Percentiles rank a stretch among this genome's conserved stretches.
Evolutionary conservation across 768 basidiomycete genomes (phyloP).

Genomic region (Cystobasidium tubakii): DNA sequence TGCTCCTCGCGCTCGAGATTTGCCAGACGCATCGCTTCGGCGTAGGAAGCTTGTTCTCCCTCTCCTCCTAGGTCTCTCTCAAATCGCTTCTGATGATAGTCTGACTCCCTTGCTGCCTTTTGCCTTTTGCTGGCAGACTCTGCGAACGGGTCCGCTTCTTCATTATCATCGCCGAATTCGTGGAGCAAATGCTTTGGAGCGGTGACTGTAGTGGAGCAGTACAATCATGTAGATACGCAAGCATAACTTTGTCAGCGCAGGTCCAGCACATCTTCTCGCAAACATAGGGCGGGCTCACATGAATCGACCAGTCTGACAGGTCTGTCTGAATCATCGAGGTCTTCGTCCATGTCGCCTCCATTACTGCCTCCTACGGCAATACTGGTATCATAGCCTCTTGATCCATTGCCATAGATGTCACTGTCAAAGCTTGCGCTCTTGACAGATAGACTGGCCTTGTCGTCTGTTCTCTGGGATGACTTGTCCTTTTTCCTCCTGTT

Average conservation of each 20-base stretch:
- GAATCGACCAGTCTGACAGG: slow-evolving; percentile 39
- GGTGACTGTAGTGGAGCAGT: slow-evolving; percentile 51
- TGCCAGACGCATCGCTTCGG: slow-evolving; percentile 87
- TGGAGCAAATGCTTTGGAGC: slow-evolving; percentile 87
- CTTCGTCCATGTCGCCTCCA: slow-evolving; percentile 33
- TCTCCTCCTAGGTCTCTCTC: slow-evolving; percentile 74
- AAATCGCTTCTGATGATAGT: slow-evolving; percentile 90
- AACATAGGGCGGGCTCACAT: slow-evolving; percentile 16
- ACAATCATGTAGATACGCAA: background rate
- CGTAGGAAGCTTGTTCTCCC: slow-evolving; percentile 74
- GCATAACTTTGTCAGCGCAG: background rate
- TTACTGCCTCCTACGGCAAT: slow-evolving; percentile 36
- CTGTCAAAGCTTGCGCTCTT: slow-evolving; percentile 30
- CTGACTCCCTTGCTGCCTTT: slow-evolving; percentile 85
- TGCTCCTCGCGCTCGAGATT: slow-evolving; percentile 89
- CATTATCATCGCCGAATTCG: slow-evolving; percentile 91
- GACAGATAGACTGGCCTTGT: slow-evolving; percentile 30
- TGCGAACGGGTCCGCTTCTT: slow-evolving; percentile 71
- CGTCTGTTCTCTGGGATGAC: slow-evolving; percentile 17
- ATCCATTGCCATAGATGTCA: slow-evolving; percentile 37
- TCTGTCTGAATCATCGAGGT: slow-evolving; percentile 32
- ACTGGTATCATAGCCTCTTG: slow-evolving; percentile 34
- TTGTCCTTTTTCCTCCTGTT: slow-evolving; percentile 18
- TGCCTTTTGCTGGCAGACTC: slow-evolving; percentile 89
- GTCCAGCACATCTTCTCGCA: background rate